Percentiles rank a stretch among this genome's conserved stretches.
These are phyloP conservation scores for Cladorrhinum sp. DNA, from an alignment of 2,329 filamentous ascomycete genomes.

Conservation along the genomic window DNA sequence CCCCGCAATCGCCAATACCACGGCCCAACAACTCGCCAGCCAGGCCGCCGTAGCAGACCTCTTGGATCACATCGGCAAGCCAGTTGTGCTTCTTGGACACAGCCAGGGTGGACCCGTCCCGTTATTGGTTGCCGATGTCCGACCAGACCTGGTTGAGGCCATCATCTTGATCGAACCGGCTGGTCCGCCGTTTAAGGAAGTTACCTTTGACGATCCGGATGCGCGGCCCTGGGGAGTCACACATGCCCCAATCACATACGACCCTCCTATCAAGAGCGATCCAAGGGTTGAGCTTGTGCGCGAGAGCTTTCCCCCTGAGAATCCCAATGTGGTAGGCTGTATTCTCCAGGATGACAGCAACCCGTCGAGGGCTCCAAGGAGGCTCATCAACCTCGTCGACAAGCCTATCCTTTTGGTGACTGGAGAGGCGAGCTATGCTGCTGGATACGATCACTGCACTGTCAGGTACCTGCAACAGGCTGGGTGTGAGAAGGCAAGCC, in stretches of 20 bases:
- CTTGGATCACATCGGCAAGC: slow-evolving; percentile 16
- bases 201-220: slow-evolving; percentile 1
- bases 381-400: slow-evolving; percentile 2
- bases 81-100: slow-evolving; percentile 47
- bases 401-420: slow-evolving; percentile 4
- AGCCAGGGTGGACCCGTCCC: slow-evolving; percentile 47
- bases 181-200: slow-evolving; percentile 46
- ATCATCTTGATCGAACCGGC: slow-evolving; percentile 53
- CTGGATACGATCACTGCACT: slow-evolving; percentile 7
- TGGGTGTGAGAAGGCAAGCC: background rate
- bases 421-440: slow-evolving; percentile 7
- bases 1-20: background rate
- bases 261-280: background rate
- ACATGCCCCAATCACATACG: slow-evolving; percentile 1
- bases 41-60: slow-evolving; percentile 11
- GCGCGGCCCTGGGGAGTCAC: slow-evolving; percentile 10
- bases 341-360: background rate
- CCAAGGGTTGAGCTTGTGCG: background rate
- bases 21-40: background rate
- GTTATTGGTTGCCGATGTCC: slow-evolving; percentile 48
- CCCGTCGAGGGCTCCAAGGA: background rate
- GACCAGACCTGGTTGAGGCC: slow-evolving; percentile 45
- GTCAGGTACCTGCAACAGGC: slow-evolving; percentile 11
- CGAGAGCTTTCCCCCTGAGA: background rate
- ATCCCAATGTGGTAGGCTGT: background rate